These are phyloP conservation scores for Ophiostoma tasmaniense DNA, from an alignment of 2,329 filamentous ascomycete genomes.

Conservation along the genomic window DNA sequence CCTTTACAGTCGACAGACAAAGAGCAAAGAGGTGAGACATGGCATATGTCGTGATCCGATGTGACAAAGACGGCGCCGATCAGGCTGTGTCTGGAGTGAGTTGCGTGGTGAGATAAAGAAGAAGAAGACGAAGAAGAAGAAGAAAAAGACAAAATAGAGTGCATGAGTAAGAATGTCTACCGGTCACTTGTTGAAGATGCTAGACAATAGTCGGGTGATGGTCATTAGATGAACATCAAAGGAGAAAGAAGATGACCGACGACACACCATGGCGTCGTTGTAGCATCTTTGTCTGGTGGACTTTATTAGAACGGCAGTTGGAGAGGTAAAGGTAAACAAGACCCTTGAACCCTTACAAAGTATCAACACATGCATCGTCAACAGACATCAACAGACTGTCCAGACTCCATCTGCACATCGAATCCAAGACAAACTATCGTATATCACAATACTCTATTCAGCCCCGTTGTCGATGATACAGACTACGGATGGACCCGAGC, in stretches of 20 bases:
- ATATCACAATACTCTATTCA: not conserved
- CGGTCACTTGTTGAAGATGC: not conserved
- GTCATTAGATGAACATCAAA: not conserved
- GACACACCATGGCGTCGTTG: not conserved
- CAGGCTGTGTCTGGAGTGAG: not conserved
- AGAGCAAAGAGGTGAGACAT: not conserved
- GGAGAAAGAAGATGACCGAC: not conserved
- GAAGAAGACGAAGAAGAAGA: no score
- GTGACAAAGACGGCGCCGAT: not conserved
- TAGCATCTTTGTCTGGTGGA: not conserved
- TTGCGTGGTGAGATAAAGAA: not conserved
- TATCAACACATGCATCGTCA: no score
- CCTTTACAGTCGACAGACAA: no score
- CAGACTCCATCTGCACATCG: no score
- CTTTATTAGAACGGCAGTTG: no score
- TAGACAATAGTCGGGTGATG: not conserved
- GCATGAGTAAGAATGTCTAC: not conserved
- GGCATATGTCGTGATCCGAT: slow-evolving; percentile 1
- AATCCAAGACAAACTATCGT: not conserved
- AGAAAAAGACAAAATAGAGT: not conserved
- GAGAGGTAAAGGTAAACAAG: no score
- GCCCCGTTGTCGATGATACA: slow-evolving; percentile 1
- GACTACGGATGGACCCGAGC: slow-evolving; percentile 4
- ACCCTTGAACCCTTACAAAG: not conserved
- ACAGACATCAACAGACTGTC: not conserved